These are phyloP conservation scores for Penstemon barbatus DNA, from an alignment of 257 asterid genomes.

Conservation along the genomic window DNA sequence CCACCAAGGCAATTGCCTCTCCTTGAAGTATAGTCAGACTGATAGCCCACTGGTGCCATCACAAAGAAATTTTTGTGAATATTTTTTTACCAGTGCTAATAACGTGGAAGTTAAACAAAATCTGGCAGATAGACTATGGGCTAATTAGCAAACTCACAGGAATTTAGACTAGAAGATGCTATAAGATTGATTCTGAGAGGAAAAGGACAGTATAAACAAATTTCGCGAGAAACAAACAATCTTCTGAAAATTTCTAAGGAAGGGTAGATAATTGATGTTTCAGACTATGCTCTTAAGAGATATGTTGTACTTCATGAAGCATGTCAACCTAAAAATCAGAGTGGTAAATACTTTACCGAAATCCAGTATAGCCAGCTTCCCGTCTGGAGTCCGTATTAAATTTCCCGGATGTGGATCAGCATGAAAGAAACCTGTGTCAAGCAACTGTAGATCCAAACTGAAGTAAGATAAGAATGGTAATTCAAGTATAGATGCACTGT, in stretches of 20 bases:
- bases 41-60: no score
- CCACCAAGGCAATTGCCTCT: no score
- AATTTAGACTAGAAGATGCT: not conserved
- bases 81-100: no score
- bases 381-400: conserved; percentile 93
- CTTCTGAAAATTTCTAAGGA: conserved; percentile 4
- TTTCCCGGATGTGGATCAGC: conserved; percentile 99
- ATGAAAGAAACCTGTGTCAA: conserved; percentile 98
- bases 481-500: not conserved
- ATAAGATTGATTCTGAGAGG: not conserved
- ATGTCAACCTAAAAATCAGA: conserved; percentile 7
- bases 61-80: no score
- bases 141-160: not conserved
- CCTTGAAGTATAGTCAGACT: no score
- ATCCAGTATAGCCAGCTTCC: conserved; percentile 94
- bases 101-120: conserved; percentile 1
- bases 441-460: conserved; percentile 64
- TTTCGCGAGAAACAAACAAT: not conserved
- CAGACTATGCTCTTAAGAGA: conserved; percentile 5
- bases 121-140: not conserved
- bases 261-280: not conserved
- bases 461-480: conserved; percentile 30
- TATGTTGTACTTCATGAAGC: conserved; percentile 19
- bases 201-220: conserved; percentile 4
- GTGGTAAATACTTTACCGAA: conserved; percentile 55